Conservation (phyloP, 2,329 filamentous ascomycete genomes). For the Grosmannia clavigera region DNA sequence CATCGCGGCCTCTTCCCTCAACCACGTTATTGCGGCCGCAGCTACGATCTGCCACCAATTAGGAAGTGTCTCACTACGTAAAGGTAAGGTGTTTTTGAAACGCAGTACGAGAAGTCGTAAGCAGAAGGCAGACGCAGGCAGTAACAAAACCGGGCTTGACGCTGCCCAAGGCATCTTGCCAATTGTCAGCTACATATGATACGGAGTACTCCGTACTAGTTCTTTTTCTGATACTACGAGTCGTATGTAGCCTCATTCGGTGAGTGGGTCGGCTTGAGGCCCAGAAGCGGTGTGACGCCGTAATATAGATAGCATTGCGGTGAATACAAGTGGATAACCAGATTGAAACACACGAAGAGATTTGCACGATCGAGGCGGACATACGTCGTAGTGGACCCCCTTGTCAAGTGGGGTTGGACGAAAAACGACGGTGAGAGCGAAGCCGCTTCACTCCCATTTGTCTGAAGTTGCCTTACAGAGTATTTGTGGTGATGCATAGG, state of each 20-base stretch:
- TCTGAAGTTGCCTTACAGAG: neutral
- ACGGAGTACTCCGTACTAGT: neutral
- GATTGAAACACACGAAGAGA: neutral
- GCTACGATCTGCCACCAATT: neutral
- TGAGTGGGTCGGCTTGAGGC: neutral
- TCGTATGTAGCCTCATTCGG: neutral
- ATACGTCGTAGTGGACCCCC: neutral
- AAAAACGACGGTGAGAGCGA: neutral
- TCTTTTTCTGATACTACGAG: neutral
- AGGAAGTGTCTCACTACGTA: too few species aligned
- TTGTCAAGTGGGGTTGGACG: neutral
- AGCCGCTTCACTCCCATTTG: neutral
- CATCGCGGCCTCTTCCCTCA: neutral
- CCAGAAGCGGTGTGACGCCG: slow-evolving; percentile 1
- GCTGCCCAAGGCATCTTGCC: neutral
- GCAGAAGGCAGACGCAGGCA: neutral
- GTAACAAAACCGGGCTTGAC: neutral
- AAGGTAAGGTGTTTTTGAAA: too few species aligned
- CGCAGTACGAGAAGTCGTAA: neutral
- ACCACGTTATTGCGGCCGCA: neutral
- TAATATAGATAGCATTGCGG: neutral
- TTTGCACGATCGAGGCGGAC: neutral
- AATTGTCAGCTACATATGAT: neutral
- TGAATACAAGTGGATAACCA: neutral
- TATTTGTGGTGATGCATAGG: neutral